Evolutionary conservation across 768 basidiomycete genomes (phyloP), one percentile per base, ranked within the genome.

Genomic region (Filobasidium wieringae): DNA sequence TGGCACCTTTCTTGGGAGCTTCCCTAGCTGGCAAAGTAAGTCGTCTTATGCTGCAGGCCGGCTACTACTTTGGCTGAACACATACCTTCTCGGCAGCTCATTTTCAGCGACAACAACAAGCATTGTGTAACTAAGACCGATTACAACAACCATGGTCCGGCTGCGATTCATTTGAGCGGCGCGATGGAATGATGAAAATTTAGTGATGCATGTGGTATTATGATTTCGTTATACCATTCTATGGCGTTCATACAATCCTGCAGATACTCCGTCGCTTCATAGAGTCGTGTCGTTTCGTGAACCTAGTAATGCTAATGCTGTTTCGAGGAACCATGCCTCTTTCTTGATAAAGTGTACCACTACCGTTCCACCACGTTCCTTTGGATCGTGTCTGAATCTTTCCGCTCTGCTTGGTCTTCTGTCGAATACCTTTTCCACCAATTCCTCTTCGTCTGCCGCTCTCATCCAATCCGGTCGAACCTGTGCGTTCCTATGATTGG

Each of bases 261-360:
- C n/a, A n/a, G n/a, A n/a, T n/a, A n/a, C n/a, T n/a, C n/a, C n/a
- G n/a, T n/a, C n/a, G n/a, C n/a, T 22, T 22, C 22, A 47, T 24
- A 47, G 5, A 24, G 12, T 27, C 17, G 43, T 47, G 50, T 36
- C 29, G 33, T 53, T 26, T 17, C 32, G 41, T 7, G 32, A 27
- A 1, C 86, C 88, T 29, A 96, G 77, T 26, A 99, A 77, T 17
- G 89, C 90, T 11, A 90, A 75, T 11, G 89, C 88, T 5, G 92
- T 88, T 76, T 99, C 93, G 64, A 91, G 73, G 75, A 87, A 96
- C 93, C 93, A 99, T 76, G 87, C 86, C 63, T 88, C 83, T 72
- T 88, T 86, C 82, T 96, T 99, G 79, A 99, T 85, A 71, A 88
- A 96, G 76, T 99, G 93, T 52, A 99, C 90, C 22, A 90, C 87